A percentile compares a stretch with the other conserved stretches of the same genome.
phyloP scores from a whole-genome alignment of 768 basidiomycete species.

The Mycena leptocephala region DNA sequence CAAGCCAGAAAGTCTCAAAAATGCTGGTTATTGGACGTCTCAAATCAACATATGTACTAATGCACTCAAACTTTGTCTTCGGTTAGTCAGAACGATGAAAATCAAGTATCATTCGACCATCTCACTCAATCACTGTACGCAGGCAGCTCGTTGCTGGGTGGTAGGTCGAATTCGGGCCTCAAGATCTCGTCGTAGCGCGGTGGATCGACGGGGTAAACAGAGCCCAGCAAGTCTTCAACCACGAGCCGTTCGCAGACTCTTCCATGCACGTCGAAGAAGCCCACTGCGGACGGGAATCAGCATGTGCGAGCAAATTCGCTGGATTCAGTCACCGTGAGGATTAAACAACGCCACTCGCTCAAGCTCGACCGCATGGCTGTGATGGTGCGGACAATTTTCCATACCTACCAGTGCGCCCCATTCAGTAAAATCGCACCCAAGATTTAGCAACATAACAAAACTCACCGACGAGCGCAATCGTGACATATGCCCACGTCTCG shows the following conservation, averaged over 20 bases:
- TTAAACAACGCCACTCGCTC: slow-evolving; percentile 9
- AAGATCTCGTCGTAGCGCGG: slow-evolving; percentile 12
- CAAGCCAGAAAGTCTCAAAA: too few relatives aligned
- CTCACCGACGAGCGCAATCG: slow-evolving; percentile 18
- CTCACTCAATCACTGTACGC: background rate
- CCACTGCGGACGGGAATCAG: background rate
- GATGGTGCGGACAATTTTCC: slow-evolving; percentile 17
- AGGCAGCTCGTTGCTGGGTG: slow-evolving; percentile 1
- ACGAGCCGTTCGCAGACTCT: slow-evolving; percentile 14
- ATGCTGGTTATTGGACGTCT: background rate
- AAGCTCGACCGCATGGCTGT: slow-evolving; percentile 12
- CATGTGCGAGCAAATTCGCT: background rate
- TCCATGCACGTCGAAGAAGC: slow-evolving; percentile 12
- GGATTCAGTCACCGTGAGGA: slow-evolving; percentile 6
- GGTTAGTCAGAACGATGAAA: background rate
- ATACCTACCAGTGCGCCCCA: slow-evolving; percentile 1
- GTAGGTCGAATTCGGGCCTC: slow-evolving; percentile 6
- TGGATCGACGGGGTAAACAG: slow-evolving; percentile 16
- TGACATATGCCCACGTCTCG: slow-evolving; percentile 9
- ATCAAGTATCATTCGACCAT: slow-evolving; percentile 5
- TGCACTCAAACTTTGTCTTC: background rate
- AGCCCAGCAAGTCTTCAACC: slow-evolving; percentile 13
- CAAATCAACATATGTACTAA: background rate
- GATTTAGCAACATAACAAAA: background rate
- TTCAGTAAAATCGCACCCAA: background rate